Evolutionary conservation across 2,329 filamentous ascomycete genomes (phyloP).

Genomic region (Remersonia thermophila): DNA sequence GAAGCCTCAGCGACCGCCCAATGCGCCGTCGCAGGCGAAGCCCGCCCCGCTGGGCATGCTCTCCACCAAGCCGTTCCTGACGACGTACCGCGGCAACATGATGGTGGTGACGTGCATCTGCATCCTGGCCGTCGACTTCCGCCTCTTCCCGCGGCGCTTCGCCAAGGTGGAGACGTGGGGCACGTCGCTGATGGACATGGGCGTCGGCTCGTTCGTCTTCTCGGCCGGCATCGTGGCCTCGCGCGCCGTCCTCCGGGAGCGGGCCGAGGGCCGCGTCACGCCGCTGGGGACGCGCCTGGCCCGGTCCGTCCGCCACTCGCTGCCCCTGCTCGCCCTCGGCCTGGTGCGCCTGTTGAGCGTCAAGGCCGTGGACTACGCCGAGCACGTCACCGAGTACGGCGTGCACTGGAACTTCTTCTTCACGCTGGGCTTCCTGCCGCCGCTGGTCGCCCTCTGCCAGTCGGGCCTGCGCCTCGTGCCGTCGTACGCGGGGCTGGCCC

Average conservation of each 20-base stretch:
- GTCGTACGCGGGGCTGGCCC: conserved; percentile 63
- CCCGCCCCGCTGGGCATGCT: conserved; percentile 35
- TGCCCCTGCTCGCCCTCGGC: conserved; percentile 72
- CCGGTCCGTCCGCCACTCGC: conserved; percentile 61
- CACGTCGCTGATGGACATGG: conserved; percentile 96
- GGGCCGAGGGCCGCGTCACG: conserved; percentile 35
- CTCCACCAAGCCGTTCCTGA: conserved; percentile 83
- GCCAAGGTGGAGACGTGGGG: conserved; percentile 99
- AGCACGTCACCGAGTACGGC: conserved; percentile 94
- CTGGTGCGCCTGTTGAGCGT: conserved; percentile 73
- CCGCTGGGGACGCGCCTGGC: conserved; percentile 47
- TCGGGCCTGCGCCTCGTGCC: conserved; percentile 56
- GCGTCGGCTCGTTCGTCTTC: conserved; percentile 95
- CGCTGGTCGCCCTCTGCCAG: conserved; percentile 77
- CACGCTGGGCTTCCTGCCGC: conserved; percentile 76
- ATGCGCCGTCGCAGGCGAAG: conserved; percentile 26
- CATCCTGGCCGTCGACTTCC: conserved; percentile 95
- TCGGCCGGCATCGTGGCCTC: conserved; percentile 85
- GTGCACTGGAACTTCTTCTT: conserved; percentile 99
- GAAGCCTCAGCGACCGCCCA: conserved; percentile 37
- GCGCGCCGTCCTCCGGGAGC: conserved; percentile 62
- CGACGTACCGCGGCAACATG: conserved; percentile 83
- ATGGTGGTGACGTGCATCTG: conserved; percentile 79
- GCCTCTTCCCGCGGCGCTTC: conserved; percentile 82
- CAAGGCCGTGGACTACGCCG: conserved; percentile 89